Base-by-base conservation (phyloP, 352 stramenopile species). In the Pythium phragmitis region DNA sequence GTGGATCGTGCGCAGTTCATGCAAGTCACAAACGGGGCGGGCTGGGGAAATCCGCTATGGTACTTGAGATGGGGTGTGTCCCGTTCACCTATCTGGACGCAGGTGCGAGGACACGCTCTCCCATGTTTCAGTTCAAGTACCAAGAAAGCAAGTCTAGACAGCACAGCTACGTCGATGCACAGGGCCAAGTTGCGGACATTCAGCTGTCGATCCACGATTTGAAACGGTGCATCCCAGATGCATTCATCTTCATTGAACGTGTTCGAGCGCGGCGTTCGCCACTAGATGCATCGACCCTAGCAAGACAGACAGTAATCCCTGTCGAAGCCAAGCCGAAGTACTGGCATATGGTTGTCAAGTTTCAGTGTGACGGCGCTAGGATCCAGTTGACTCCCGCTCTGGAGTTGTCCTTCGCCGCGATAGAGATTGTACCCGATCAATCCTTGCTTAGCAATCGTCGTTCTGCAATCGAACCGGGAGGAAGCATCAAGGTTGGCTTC, bases 81-180 rank as follows among this genome's bases (percentile, higher is more conserved):
- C 53, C 56, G 11, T 39, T 63, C 23, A 34, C 46, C 2, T 16
- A 14, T 42, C n/a, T 26, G 37, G 14, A 9, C 9, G 2, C 8
- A 17, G 46, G 14, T 23, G 14, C 26, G 30, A 21, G 19, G 16
- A 16, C 6, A 11, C 17, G 17, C 33, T 45, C 0, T 47, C 45
- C 34, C 41, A 54, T 68, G 61, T 19, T 58, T 23, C 26, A 23
- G 3, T 54, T 68, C 17, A 62, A 42, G 17, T 45, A 54, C 2
- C 61, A 68, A 28, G 36, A 68, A 41, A 68, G 61, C 54, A 68
- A 63, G 53, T 68, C 61, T n/a, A 52, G 7, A 19, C 53, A 68
- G 14, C 61, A 68, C 39, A 59, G 61, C n/a, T 63, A 43, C n/a
- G 47, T 68, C 12, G 47, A 66, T 23, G 16, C 36, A 21, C 41